A percentile compares a stretch with the other conserved stretches of the same genome.
These are phyloP conservation scores for Blepharisma undulans DNA, from an alignment of 169 alveolate genomes.

Conservation along the genomic window DNA sequence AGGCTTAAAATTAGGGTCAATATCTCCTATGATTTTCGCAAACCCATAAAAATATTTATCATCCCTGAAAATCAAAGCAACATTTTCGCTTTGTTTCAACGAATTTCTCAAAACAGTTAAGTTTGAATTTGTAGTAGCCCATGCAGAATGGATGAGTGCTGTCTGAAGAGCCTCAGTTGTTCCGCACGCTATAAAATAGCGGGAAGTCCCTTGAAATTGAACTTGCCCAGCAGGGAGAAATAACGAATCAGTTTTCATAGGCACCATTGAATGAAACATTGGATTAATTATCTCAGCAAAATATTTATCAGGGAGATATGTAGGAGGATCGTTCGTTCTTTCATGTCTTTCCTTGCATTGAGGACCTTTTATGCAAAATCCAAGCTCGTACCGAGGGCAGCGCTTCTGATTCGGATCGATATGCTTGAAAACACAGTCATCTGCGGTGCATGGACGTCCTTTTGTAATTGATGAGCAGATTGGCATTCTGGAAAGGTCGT, in stretches of 20 bases:
- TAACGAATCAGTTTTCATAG: neutral
- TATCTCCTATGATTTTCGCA: conserved; percentile 9
- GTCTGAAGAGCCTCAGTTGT: neutral
- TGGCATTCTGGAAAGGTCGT: conserved; percentile 88
- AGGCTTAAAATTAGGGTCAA: conserved; percentile 15
- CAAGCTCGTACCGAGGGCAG: conserved; percentile 34
- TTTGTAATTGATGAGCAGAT: conserved; percentile 84
- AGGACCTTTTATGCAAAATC: conserved; percentile 39
- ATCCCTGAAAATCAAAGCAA: conserved; percentile 26
- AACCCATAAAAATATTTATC: conserved; percentile 5
- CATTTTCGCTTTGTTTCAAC: conserved; percentile 8
- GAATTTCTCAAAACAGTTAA: neutral
- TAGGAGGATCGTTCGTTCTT: conserved; percentile 16
- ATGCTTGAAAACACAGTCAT: conserved; percentile 80
- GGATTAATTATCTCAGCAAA: conserved; percentile 34
- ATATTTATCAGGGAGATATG: conserved; percentile 35
- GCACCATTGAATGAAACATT: conserved; percentile 14
- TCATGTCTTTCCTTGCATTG: conserved; percentile 33
- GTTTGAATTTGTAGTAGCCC: conserved; percentile 28
- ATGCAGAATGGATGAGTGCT: conserved; percentile 3
- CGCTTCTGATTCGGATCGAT: conserved; percentile 35
- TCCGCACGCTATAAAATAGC: conserved; percentile 21
- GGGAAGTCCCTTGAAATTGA: conserved; percentile 20
- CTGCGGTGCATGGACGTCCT: conserved; percentile 85
- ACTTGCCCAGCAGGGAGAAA: neutral